Evolutionary conservation across 2,329 filamentous ascomycete genomes (phyloP), one percentile per base, ranked within the genome.

Genomic region (Spiromastix sp.): DNA sequence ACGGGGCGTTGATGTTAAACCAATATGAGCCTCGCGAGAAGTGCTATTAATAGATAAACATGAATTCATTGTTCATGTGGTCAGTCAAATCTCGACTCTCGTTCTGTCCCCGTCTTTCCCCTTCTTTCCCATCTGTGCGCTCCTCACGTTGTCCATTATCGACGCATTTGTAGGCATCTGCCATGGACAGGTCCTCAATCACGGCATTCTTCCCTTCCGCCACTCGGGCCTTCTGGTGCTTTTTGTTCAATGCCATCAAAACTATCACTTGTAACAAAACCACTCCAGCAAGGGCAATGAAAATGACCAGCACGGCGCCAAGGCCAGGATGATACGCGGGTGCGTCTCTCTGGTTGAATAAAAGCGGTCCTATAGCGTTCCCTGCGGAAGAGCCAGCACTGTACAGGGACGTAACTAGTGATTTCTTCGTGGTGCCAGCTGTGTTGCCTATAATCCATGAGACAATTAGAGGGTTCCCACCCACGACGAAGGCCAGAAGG

Each of bases 401-500:
- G 61, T 73, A 81, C 1, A 79, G 56, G 0, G 71, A 72, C 67
- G 80, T 76, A 25, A 76, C 67, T 32, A 72, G 64, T 0, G 74
- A 75, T 48, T 78, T 79, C 56, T 83, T 81, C 2, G 77, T 81
- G 11, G 70, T 72, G 5, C 79, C 79, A 0, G 67, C 79, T 0
- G 76, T 81, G 51, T 83, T 83, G 5, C 71, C 74, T 4, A 81
- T 68, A 38, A 81, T 76, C 79, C 79, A 84, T 0, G 73, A 69
- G 0, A 81, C 72, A 17, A 80, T 71, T 7, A 83, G 60, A 0
- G 77, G 77, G 45, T 79, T 80, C 1, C 70, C 73, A 1, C 74
- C 75, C 41, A 76, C 82, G 6, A 81, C 59, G 51, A 81, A 81
- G 0, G 75, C 71, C 1, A 81, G 65, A 2, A 81, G 60, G 45